Base-by-base conservation (phyloP, 306 rosid species). In the Quercus bicolor region DNA sequence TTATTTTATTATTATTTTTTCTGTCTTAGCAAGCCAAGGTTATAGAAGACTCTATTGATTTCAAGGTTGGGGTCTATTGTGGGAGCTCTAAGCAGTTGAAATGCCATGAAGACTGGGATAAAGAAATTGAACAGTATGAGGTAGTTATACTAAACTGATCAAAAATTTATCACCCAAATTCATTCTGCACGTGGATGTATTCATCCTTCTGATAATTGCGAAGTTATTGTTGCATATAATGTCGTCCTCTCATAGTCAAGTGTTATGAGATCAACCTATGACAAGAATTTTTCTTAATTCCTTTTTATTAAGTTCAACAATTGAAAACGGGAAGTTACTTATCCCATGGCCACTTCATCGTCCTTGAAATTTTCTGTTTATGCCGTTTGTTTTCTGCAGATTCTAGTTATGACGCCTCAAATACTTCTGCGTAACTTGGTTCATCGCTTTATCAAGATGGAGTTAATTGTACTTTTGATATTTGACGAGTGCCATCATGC, bases 401-500 rank as follows among this genome's bases (percentile, higher is more conserved):
- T 95, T 88, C 86, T 92, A 81, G 98, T 91, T 69, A 95, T 95
- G 98, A 95, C 91, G 51, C 98, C 98, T 28, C 86, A 89, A 84
- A 88, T 84, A 83, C 81, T 95, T 53, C 76, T 87, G 54, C 92
- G 78, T 66, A 84, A 77, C 85, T 88, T 95, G 79, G 80, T 56
- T 79, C 98, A 95, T 84, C 89, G 98, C 84, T 82, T 82, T 70
- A 88, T 95, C 82, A 91, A 69, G 86, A 95, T 91, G 97, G 98
- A 95, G 78, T 86, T 70, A 68, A 91, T 95, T 85, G 83, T 89
- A 19, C 91, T 95, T 77, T 81, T 95, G 85, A 92, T 95, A 82
- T 95, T 95, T 87, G 98, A 95, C 31, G 98, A 95, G 82, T 95
- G 98, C 31, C 98, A 95, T 87, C 98, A 95, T 62, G 98, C 98